Evolutionary conservation across 1,284 basidiomycete species (phyloP).

Genomic region (Phylloporus sp.): DNA sequence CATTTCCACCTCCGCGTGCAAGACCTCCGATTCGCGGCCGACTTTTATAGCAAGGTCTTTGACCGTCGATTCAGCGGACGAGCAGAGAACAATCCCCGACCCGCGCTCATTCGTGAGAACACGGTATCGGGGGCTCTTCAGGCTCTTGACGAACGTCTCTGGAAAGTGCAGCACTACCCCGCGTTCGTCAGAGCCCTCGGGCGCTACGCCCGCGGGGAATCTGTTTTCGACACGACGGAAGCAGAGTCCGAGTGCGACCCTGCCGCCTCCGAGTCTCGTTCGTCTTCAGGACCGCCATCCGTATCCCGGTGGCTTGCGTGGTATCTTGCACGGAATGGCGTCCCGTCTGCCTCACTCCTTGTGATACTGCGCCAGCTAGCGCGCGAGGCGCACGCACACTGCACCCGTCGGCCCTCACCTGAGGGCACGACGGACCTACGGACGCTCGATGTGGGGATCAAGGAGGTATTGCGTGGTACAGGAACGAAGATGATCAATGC

Average conservation of each 20-base stretch:
- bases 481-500: conserved; percentile 70
- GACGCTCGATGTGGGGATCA: conserved; percentile 62
- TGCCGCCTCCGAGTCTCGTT: not conserved
- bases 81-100: conserved; percentile 61
- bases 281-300: conserved; percentile 27
- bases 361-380: conserved; percentile 61
- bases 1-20: conserved; percentile 70
- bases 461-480: conserved; percentile 66
- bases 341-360: conserved; percentile 68
- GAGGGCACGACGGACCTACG: conserved; percentile 53
- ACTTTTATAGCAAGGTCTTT: conserved; percentile 76
- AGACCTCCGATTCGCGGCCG: conserved; percentile 69
- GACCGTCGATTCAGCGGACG: conserved; percentile 71
- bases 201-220: conserved; percentile 56
- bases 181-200: conserved; percentile 51
- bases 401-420: conserved; percentile 44
- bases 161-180: conserved; percentile 46
- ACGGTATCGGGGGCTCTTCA: conserved; percentile 67
- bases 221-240: conserved; percentile 30
- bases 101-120: conserved; percentile 69
- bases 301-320: conserved; percentile 47
- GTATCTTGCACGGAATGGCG: conserved; percentile 70
- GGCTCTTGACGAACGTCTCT: conserved; percentile 60
- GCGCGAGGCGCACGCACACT: conserved; percentile 59
- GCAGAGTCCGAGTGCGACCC: conserved; percentile 10